These are phyloP conservation scores for Simmondsia chinensis DNA, from an alignment of 148 eudicot genomes.

Conservation along the genomic window DNA sequence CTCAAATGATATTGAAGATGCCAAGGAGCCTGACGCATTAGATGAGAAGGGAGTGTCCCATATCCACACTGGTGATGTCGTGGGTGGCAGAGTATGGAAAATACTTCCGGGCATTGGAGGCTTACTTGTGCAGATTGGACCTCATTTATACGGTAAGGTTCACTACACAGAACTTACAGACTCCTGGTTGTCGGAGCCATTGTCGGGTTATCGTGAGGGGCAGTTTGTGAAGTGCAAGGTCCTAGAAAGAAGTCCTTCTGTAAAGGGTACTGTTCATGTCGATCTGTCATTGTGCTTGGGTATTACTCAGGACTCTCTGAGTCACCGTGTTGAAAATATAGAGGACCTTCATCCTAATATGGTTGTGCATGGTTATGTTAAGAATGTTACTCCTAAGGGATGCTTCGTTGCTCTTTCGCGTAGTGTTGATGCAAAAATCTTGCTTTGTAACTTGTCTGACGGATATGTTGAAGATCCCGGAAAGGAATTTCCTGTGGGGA, in stretches of 20 bases:
- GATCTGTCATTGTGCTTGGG: conserved; percentile 73
- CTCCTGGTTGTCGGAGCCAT: conserved; percentile 52
- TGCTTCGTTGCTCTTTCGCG: conserved; percentile 86
- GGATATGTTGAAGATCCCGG: conserved; percentile 59
- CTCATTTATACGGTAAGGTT: conserved; percentile 77
- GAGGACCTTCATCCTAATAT: conserved; percentile 69
- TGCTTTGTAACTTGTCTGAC: conserved; percentile 74
- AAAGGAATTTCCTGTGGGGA: conserved; percentile 78
- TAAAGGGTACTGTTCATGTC: conserved; percentile 50
- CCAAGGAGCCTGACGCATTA: conserved; percentile 6
- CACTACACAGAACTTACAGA: conserved; percentile 76
- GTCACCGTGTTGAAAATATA: conserved; percentile 34
- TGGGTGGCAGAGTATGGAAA: conserved; percentile 84
- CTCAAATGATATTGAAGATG: conserved; percentile 15
- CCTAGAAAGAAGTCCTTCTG: conserved; percentile 49
- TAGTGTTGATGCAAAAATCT: conserved; percentile 67
- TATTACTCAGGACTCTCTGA: conserved; percentile 17
- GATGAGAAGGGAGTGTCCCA: conserved; percentile 31
- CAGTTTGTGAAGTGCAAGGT: conserved; percentile 85
- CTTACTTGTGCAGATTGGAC: conserved; percentile 78
- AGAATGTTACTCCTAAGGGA: conserved; percentile 68
- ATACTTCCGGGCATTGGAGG: conserved; percentile 83
- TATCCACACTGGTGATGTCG: conserved; percentile 43
- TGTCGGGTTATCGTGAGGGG: conserved; percentile 65
- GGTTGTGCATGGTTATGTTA: conserved; percentile 84